A percentile compares a stretch with the other conserved stretches of the same genome.
Conservation (phyloP, 2,329 filamentous ascomycete species). For the Sarocladium strictum region DNA sequence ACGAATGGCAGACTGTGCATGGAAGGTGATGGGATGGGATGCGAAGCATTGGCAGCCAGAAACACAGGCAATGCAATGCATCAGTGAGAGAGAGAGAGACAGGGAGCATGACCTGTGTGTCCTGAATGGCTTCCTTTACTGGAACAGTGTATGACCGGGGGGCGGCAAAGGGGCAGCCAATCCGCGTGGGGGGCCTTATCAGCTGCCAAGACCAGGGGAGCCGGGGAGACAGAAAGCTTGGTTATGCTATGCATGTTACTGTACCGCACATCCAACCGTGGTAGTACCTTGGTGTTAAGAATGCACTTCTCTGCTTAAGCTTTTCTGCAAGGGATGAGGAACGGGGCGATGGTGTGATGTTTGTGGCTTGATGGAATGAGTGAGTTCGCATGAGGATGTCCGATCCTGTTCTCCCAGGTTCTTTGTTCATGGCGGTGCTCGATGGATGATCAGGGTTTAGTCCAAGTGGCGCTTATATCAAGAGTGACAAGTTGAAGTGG, state of each 20-base stretch:
- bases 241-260: too few species aligned
- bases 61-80: not conserved
- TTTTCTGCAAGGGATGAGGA: not conserved
- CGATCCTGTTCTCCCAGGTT: not conserved
- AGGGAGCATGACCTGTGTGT: not conserved
- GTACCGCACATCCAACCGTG: too few species aligned
- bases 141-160: not conserved
- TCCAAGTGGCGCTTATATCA: too few species aligned
- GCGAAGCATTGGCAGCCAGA: not conserved
- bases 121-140: not conserved
- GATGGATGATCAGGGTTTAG: too few species aligned
- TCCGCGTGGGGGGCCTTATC: constrained; percentile 21
- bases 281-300: too few species aligned
- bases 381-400: too few species aligned
- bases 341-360: not conserved
- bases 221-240: not conserved
- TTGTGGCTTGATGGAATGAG: not conserved
- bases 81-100: not conserved
- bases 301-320: too few species aligned
- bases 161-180: constrained; percentile 15
- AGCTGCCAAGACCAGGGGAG: constrained; percentile 9
- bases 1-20: too few species aligned
- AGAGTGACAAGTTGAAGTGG: too few species aligned
- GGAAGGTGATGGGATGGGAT: not conserved
- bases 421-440: too few species aligned